Evolutionary conservation across 2,329 filamentous ascomycete genomes (phyloP), one percentile per base, ranked within the genome.

Genomic region (Mycosphaerella arachidis): DNA sequence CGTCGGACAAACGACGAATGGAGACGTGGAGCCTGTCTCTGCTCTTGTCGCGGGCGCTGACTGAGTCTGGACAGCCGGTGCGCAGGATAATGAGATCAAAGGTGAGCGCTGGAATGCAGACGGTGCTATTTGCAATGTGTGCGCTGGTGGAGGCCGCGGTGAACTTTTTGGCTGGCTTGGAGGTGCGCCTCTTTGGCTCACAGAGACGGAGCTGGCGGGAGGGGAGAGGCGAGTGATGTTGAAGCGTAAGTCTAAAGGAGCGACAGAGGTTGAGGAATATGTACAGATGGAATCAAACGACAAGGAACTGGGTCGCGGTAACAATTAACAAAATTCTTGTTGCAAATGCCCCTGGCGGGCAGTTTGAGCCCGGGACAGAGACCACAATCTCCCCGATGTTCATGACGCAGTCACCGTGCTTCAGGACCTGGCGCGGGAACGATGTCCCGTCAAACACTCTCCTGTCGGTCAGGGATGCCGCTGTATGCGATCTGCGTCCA

Each of bases 91-190:
- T 57, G 61, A 60, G 56, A 57, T 58, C 58, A 58, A 56, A 55
- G 59, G 55, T 53, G 45, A 56, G 53, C 55, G 55, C 59, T 62
- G 63, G 63, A 66, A 64, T 63, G 60, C 52, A 56, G 58, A 50
- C 50, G 51, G 40, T 35, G 57, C 37, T 30, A 57, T 63, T 65
- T 63, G 64, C 61, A 61, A 59, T 56, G 57, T 61, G 59, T 57
- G 57, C 56, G 59, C 53, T 40, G 50, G 48, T 48, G 56, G 57
- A 43, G n/a, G 52, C 31, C 56, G n/a, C 40, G 29, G 56, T 51
- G 56, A 18, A 18, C 40, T 35, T 20, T 30, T 20, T 43, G 54
- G 54, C 43, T 43, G 35, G 43, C 37, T 27, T 24, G 46, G 46
- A 16, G 46, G 20, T 27, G 46, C 46, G 46, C 46, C 46, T 50